Evolutionary conservation across 495 filamentous ascomycete genomes (phyloP).

Genomic region (Sabuloglossum arenarium): DNA sequence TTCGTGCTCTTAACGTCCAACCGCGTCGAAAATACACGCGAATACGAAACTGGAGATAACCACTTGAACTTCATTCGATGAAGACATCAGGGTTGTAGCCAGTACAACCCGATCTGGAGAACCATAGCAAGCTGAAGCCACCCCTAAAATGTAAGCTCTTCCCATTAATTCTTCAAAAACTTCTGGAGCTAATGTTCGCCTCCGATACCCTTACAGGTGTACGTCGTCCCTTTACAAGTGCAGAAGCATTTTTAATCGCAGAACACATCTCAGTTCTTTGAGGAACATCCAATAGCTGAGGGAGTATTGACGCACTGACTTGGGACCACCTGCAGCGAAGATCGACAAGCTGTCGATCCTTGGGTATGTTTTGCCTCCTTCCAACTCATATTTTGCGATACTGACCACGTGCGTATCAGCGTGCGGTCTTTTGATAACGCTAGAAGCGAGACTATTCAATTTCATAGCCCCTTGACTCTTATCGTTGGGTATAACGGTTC

Average conservation of each 20-base stretch:
- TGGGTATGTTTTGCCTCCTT: conserved; percentile 28
- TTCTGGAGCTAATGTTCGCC: not conserved
- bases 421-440: conserved; percentile 80
- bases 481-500: conserved; percentile 96
- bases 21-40: not conserved
- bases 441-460: conserved; percentile 61
- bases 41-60: not conserved
- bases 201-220: not conserved
- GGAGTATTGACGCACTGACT: not conserved
- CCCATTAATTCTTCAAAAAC: not conserved
- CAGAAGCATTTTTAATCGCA: not conserved
- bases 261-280: not conserved
- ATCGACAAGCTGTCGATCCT: conserved; percentile 78
- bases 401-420: conserved; percentile 20
- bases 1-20: not conserved
- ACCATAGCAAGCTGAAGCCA: not conserved
- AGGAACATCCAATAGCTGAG: not conserved
- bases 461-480: conserved; percentile 74
- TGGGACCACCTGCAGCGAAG: conserved; percentile 26
- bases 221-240: not conserved
- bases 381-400: not conserved
- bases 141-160: not conserved
- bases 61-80: not conserved
- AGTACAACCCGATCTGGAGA: not conserved
- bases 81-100: not conserved